Evolutionary conservation across 805 yeast genomes (phyloP).

Genomic region (Candida taoyuanica): DNA sequence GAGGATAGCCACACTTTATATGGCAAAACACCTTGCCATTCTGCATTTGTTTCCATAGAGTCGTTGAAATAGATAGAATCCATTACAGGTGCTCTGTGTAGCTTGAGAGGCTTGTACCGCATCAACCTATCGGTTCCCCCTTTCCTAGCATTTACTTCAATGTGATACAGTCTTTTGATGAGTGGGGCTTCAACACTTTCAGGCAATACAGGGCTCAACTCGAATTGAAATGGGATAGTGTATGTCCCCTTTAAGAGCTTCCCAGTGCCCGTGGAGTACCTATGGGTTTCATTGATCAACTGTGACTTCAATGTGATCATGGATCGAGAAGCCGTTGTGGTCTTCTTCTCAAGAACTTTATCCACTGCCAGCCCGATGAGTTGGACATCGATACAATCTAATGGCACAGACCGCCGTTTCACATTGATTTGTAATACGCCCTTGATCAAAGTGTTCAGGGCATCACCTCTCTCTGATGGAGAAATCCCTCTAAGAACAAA

Average conservation of each 20-base stretch:
- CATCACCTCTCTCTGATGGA: constrained; percentile 14
- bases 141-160: constrained; percentile 10
- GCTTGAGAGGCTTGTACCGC: constrained; percentile 4
- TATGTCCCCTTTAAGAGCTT: constrained; percentile 17
- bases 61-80: constrained; percentile 13
- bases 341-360: constrained; percentile 1
- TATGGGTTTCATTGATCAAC: constrained; percentile 15
- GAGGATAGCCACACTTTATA: constrained; percentile 17
- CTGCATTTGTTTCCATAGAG: constrained; percentile 10
- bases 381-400: constrained; percentile 13
- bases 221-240: constrained; percentile 23
- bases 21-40: constrained; percentile 18
- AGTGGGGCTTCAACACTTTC: constrained; percentile 13
- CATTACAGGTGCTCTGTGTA: constrained; percentile 17
- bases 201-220: constrained; percentile 18
- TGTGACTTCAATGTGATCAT: constrained; percentile 2
- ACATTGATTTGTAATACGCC: constrained; percentile 16
- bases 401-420: constrained; percentile 4
- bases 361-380: constrained; percentile 17
- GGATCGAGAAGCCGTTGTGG: constrained; percentile 1
- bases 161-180: constrained; percentile 15
- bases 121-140: neutral
- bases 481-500: constrained; percentile 20
- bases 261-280: constrained; percentile 3
- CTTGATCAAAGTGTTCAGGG: constrained; percentile 8